Evolutionary conservation across 2,329 filamentous ascomycete genomes (phyloP), one percentile per base, ranked within the genome.

Genomic region (Aspergillus proliferans): DNA sequence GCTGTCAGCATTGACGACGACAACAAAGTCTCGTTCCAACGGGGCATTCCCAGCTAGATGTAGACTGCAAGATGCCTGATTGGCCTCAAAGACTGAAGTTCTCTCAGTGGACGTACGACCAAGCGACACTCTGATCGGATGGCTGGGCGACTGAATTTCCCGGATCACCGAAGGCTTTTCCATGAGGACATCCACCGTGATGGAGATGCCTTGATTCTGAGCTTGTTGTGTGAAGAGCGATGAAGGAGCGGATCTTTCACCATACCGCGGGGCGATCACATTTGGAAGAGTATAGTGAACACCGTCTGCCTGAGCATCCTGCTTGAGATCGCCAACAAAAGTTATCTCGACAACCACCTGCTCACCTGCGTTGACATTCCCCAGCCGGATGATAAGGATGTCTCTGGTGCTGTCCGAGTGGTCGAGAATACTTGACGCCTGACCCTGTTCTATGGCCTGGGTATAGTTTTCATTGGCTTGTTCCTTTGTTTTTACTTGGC

Each of bases 281-380:
- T 79, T 86, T 0, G 86, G 86, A 4, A 90, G 79, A 4, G 80
- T 88, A 60, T 85, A 86, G 6, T 84, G 78, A 22, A 86, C 72
- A 5, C 84, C 84, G 58, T 89, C 83, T 3, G 79, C 73, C 52
- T 84, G 80, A 40, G 82, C 78, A 59, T 88, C 85, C 55, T 88
- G 83, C 68, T 87, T 87, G 47, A 89, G 73, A 62, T 89, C 85
- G 2, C 82, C 83, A 4, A 87, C 73, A 52, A 86, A 88, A 0
- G 74, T 80, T 48, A 88, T 80, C 9, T 84, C 75, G 6, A 88
- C 77, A 6, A 75, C 63, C 30, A 87, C 69, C 30, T 72, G 76
- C 14, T 78, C 76, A 0, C 74, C 75, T 0, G 79, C 74, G 0
- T 83, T 81, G 0, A 89, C 76, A 54, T 87, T 88, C 8, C 85